Conservation (phyloP, 176 grass and related monocot genomes). For the Triticum timopheevii region DNA sequence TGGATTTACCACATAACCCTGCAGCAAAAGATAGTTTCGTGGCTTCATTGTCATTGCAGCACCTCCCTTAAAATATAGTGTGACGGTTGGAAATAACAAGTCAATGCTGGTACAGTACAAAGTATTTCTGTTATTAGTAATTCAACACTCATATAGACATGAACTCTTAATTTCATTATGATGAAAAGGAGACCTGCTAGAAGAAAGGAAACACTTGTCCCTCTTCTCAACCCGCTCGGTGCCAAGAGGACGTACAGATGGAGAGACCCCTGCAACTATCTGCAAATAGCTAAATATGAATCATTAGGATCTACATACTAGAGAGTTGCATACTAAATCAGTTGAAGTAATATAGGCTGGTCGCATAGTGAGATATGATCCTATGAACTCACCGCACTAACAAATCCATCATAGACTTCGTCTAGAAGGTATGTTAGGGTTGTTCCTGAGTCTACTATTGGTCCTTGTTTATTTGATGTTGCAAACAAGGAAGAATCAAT, state of each 20-base stretch:
- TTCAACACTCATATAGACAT: background rate
- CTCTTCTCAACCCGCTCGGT: background rate
- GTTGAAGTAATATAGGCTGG: background rate
- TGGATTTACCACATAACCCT: no score
- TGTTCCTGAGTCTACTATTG: background rate
- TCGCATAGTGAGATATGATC: background rate
- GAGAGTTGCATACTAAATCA: background rate
- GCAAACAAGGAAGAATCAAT: slow-evolving; percentile 7
- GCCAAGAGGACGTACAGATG: slow-evolving; percentile 46
- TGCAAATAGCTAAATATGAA: slow-evolving; percentile 34
- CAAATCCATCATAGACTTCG: slow-evolving; percentile 70
- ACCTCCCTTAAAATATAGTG: slow-evolving; percentile 86
- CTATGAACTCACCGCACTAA: slow-evolving; percentile 67
- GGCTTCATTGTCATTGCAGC: slow-evolving; percentile 66
- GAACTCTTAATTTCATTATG: slow-evolving; percentile 24
- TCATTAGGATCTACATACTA: background rate
- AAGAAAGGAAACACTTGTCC: slow-evolving; percentile 72
- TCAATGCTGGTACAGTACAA: slow-evolving; percentile 50
- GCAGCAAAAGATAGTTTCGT: no score
- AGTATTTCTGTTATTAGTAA: background rate
- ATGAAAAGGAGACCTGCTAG: slow-evolving; percentile 63
- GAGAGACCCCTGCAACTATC: slow-evolving; percentile 60
- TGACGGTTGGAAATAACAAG: slow-evolving; percentile 74
- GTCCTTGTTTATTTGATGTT: background rate
- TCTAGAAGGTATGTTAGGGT: background rate